Conservation (phyloP, 371 early-diverging fungal genomes). For the Zopfochytrium polystomum region DNA sequence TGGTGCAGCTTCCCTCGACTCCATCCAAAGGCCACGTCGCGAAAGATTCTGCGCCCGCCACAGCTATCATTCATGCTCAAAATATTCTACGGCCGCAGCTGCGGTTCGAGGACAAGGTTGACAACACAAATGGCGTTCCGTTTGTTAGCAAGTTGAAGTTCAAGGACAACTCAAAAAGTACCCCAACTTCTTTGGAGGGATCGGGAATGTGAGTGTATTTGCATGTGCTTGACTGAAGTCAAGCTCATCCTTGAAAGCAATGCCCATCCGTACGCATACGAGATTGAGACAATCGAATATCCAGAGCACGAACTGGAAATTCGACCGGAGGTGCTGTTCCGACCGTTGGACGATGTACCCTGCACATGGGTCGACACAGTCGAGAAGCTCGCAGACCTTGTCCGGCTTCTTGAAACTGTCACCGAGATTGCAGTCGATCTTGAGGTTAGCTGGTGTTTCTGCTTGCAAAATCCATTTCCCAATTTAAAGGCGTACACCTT, state of each 20-base stretch:
- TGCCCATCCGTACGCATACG: conserved; percentile 90
- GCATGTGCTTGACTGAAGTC: too few species aligned
- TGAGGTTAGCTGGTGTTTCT: conserved; percentile 61
- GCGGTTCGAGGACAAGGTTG: conserved; percentile 77
- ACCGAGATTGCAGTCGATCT: conserved; percentile 90
- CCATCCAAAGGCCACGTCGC: conserved; percentile 40
- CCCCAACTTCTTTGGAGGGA: too few species aligned
- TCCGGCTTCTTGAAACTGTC: conserved; percentile 55
- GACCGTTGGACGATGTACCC: conserved; percentile 59
- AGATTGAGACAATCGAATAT: conserved; percentile 76
- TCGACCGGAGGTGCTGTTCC: conserved; percentile 56
- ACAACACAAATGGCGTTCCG: conserved; percentile 77
- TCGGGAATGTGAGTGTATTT: too few species aligned
- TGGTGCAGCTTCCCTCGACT: conserved; percentile 45
- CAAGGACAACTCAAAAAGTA: conserved; percentile 80
- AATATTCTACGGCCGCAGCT: conserved; percentile 84
- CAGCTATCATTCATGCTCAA: conserved; percentile 72
- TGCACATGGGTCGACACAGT: conserved; percentile 71
- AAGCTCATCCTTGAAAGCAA: too few species aligned
- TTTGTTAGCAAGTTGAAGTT: conserved; percentile 72
- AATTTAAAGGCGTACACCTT: too few species aligned
- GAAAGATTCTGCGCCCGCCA: conserved; percentile 50
- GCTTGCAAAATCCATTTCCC: background rate
- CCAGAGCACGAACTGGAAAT: conserved; percentile 67
- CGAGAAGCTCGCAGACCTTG: conserved; percentile 61